Evolutionary conservation across 495 filamentous ascomycete species (phyloP), one percentile per base, ranked within the genome.

Genomic region (Filosporella fistucella): DNA sequence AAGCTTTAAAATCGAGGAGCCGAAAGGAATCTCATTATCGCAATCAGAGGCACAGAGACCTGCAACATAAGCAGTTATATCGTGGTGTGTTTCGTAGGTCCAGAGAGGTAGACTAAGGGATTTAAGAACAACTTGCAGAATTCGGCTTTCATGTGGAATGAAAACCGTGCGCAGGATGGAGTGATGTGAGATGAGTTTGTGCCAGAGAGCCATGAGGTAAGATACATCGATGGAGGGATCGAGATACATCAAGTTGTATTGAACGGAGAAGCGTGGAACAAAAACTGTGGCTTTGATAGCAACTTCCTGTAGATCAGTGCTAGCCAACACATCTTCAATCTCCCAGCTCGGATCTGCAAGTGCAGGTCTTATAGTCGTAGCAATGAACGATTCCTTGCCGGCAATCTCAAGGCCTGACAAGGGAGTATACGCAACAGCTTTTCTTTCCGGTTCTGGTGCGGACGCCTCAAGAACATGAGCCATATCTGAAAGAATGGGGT

Each of bases 131-230:
- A 86, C 80, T 55, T 81, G 75, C 54, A 77, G 78, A 56, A 78
- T 82, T 3, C 68, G 59, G 12, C 66, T 68, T n/a, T 68, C 68
- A 56, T 68, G 65, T 50, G 74, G 70, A 4, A 88, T 70, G 53
- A 86, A 88, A 6, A 88, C 79, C 0, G 84, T 86, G 5, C 84
- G 77, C 2, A 89, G 65, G 20, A 88, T 82, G 40, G 86, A 83
- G 56, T 81, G 84, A 1, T 70, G 67, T 14, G 73, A 68, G 14
- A 50, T 41, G 6, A 55, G 18, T 36, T 34, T 10, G 11, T 5
- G 23, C 6, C 42, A 67, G 26, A 69, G 73, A 35, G 66, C 66
- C 28, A 71, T 66, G 2, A 83, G 62, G 8, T 66, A 65, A 14
- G 53, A 52, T 1, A 79, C 37, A 37, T 82, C 71, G 12, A 81